Percentiles rank a stretch among this genome's conserved stretches.
Conservation (phyloP, 139 green algal species). For the Chlorella sp. region DNA sequence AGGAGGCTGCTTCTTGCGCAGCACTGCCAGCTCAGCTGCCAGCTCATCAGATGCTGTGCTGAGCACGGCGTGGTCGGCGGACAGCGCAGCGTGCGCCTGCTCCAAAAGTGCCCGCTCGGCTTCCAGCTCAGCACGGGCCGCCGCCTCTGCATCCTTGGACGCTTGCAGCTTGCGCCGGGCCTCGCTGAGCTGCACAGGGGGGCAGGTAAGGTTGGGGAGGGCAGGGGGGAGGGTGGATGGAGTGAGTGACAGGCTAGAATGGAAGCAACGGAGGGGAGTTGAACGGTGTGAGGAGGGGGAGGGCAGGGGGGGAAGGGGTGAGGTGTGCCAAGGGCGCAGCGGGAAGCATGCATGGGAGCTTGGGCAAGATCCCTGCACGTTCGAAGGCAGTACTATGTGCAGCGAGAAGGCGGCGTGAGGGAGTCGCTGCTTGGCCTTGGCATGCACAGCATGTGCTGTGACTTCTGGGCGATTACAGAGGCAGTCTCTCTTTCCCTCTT, state of each 20-base stretch:
- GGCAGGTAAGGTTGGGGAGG: not conserved
- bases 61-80: constrained; percentile 8
- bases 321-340: not conserved
- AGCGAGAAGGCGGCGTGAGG: not conserved
- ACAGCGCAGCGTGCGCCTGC: not conserved
- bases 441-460: too few relatives aligned
- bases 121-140: not conserved
- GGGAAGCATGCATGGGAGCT: not conserved
- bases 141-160: not conserved
- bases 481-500: too few relatives aligned
- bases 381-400: not conserved
- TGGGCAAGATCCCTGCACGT: not conserved
- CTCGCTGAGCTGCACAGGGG: constrained; percentile 10
- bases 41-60: not conserved
- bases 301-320: too few relatives aligned
- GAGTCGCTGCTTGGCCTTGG: too few relatives aligned
- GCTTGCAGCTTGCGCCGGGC: constrained; percentile 1
- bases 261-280: not conserved
- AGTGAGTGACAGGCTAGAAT: not conserved
- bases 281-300: too few relatives aligned
- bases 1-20: not conserved
- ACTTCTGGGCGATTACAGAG: too few relatives aligned
- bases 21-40: constrained; percentile 15
- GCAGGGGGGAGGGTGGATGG: not conserved
- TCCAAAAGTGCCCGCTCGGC: not conserved